Conservation (phyloP, 1,284 basidiomycete genomes). For the Ganoderma sinense region DNA sequence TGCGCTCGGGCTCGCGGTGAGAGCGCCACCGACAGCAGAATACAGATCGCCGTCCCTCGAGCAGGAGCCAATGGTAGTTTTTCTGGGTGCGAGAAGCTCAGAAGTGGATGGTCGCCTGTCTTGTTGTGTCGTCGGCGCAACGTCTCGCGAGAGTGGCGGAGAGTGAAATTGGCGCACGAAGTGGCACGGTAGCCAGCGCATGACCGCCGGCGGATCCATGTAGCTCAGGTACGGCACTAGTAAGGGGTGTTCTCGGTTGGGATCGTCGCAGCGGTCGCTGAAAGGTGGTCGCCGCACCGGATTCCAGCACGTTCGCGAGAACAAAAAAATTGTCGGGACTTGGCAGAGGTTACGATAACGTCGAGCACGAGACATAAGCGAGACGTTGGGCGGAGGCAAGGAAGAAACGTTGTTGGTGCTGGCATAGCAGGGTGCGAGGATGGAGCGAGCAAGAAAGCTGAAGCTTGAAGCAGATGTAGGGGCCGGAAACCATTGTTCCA, state of each 20-base stretch:
- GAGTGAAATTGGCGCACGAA: not conserved
- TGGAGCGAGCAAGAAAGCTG: too few species aligned
- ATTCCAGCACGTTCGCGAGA: not conserved
- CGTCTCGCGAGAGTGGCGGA: too few species aligned
- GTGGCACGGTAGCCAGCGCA: not conserved
- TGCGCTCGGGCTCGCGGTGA: not conserved
- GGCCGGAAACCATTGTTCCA: too few species aligned
- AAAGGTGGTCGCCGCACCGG: not conserved
- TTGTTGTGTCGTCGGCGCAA: not conserved
- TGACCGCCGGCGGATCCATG: not conserved
- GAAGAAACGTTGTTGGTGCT: too few species aligned
- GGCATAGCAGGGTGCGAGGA: too few species aligned
- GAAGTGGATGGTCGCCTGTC: not conserved
- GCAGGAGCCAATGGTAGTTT: not conserved
- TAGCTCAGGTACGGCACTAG: not conserved
- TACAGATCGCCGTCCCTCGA: not conserved
- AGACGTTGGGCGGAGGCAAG: too few species aligned
- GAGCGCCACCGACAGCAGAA: not conserved
- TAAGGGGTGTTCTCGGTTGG: not conserved
- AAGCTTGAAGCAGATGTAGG: too few species aligned
- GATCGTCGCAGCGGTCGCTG: not conserved
- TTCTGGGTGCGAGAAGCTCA: not conserved
- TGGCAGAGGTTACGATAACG: too few species aligned
- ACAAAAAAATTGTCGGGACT: not conserved
- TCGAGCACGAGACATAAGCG: too few species aligned